These are phyloP conservation scores for Zizania palustris DNA, from an alignment of 202 grass and related monocot genomes.

Conservation along the genomic window DNA sequence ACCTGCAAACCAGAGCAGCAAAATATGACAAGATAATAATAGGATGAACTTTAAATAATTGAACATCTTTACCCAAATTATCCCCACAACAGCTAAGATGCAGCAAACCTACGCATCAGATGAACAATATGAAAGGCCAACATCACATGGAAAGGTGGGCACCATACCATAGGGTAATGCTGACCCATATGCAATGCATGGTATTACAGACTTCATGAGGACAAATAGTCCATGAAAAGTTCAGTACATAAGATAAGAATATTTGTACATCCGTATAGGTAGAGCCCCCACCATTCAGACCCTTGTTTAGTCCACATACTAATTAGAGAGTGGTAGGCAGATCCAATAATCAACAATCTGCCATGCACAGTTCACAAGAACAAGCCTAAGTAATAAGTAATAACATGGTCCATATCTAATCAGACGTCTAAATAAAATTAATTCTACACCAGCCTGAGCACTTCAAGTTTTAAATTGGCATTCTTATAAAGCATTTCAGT, in stretches of 20 bases:
- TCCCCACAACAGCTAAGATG: conserved; percentile 52
- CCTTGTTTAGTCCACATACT: conserved; percentile 16
- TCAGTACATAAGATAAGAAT: background rate
- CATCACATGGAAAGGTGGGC: conserved; percentile 33
- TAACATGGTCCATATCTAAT: conserved; percentile 13
- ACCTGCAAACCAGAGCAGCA: conserved; percentile 66
- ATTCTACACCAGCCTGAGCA: background rate
- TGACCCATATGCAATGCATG: conserved; percentile 27
- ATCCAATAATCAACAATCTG: conserved; percentile 12
- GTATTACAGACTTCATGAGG: conserved; percentile 21
- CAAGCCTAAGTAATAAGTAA: too few relatives aligned
- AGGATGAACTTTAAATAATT: conserved; percentile 24
- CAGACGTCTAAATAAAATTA: background rate
- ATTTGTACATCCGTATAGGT: conserved; percentile 7
- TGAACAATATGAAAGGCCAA: conserved; percentile 40
- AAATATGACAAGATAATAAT: conserved; percentile 24
- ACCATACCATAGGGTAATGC: conserved; percentile 31
- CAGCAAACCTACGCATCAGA: conserved; percentile 41
- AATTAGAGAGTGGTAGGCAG: conserved; percentile 9
- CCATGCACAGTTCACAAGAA: background rate
- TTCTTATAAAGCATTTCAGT: background rate
- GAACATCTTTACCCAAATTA: conserved; percentile 10
- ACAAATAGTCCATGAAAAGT: conserved; percentile 11
- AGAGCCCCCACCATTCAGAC: background rate
- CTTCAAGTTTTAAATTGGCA: background rate